Evolutionary conservation across 345 rosid genomes (phyloP).

Genomic region (Citrus australasica): DNA sequence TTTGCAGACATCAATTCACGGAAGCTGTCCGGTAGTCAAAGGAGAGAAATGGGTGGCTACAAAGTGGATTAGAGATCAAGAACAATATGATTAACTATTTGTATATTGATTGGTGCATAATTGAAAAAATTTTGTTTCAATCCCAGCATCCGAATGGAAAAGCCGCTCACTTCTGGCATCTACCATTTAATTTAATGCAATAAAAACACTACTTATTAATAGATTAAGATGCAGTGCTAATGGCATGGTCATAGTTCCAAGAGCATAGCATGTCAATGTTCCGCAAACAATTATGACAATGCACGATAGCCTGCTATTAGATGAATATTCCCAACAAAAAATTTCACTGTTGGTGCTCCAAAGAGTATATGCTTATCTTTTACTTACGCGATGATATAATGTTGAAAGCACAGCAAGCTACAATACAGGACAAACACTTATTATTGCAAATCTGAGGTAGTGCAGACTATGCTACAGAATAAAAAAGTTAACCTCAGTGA

Average conservation of each 20-base stretch:
- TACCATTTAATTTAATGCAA: not conserved
- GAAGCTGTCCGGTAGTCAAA: conserved; percentile 73
- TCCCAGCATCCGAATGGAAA: not conserved
- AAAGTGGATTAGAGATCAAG: conserved; percentile 85
- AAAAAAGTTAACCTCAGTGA: not conserved
- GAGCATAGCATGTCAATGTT: not conserved
- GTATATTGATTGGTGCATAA: not conserved
- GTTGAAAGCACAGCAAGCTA: not conserved
- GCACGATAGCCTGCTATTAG: too few species aligned
- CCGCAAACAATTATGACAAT: not conserved
- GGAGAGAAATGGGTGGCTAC: conserved; percentile 95
- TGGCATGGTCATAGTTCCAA: not conserved
- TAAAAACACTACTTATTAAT: not conserved
- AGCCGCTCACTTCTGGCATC: not conserved
- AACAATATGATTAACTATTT: conserved; percentile 20
- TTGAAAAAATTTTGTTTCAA: not conserved
- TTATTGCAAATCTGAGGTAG: not conserved
- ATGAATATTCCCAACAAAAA: not conserved
- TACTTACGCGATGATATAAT: not conserved
- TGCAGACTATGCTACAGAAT: not conserved
- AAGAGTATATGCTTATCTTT: not conserved
- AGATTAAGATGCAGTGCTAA: not conserved
- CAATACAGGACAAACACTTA: not conserved
- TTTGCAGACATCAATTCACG: conserved; percentile 79
- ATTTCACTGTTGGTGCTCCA: not conserved